Percentiles rank a stretch among this genome's conserved stretches.
Evolutionary conservation across 768 basidiomycete genomes (phyloP).

Genomic region (Pleurotus pulmonarius): DNA sequence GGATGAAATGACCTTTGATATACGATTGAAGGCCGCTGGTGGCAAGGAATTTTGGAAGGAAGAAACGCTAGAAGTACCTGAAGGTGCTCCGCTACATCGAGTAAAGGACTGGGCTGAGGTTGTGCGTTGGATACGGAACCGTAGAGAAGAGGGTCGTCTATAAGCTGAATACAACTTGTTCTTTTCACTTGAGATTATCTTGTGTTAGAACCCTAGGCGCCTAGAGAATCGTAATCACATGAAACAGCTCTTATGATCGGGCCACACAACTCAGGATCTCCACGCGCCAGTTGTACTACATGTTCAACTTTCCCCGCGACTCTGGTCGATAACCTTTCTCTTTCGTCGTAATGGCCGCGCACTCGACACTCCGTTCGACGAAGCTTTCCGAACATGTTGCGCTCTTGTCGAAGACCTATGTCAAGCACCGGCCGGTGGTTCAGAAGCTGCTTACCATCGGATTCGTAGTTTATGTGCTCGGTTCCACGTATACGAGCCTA

Average conservation of each 20-base stretch:
- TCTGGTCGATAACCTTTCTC: neutral
- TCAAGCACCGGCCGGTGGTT: conserved; percentile 61
- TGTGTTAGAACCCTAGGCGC: too few species aligned
- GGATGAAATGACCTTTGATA: conserved; percentile 54
- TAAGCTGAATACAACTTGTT: conserved; percentile 6
- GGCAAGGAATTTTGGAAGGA: conserved; percentile 56
- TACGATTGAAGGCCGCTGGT: conserved; percentile 41
- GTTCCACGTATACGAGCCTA: conserved; percentile 57
- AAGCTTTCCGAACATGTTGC: conserved; percentile 34
- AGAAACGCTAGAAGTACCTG: conserved; percentile 45
- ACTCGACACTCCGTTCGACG: conserved; percentile 29
- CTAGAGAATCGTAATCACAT: conserved; percentile 1
- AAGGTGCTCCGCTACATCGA: conserved; percentile 43
- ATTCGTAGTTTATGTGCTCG: conserved; percentile 71
- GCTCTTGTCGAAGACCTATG: conserved; percentile 49
- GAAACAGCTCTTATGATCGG: neutral
- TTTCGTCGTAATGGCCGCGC: conserved; percentile 22
- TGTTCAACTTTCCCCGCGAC: neutral
- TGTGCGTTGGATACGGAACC: conserved; percentile 39
- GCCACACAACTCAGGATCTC: neutral
- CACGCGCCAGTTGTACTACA: neutral
- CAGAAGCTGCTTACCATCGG: conserved; percentile 67
- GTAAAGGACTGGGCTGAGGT: conserved; percentile 66
- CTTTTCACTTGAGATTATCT: too few species aligned
- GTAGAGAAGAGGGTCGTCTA: conserved; percentile 19